These are phyloP conservation scores for Paspalum notatum DNA, from an alignment of 176 grass and related monocot genomes.

Conservation along the genomic window DNA sequence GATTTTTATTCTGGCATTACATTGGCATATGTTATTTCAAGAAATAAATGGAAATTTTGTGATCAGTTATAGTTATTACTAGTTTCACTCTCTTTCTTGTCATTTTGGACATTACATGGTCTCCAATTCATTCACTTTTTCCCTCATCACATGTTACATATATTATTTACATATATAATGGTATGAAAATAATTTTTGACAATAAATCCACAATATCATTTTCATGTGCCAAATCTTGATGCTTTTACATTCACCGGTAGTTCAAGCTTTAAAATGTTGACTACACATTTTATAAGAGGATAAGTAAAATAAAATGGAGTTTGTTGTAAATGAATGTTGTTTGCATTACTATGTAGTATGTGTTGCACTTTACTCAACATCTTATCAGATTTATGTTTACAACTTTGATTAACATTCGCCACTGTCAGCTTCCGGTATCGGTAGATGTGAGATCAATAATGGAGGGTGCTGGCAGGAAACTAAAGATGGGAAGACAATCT, in stretches of 20 bases:
- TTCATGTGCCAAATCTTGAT: background rate
- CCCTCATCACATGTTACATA: background rate
- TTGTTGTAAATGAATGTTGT: constrained; percentile 19
- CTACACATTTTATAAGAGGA: background rate
- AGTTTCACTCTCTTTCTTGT: background rate
- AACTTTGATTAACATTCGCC: constrained; percentile 35
- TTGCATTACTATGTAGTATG: background rate
- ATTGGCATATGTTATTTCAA: constrained; percentile 31
- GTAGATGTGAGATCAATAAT: constrained; percentile 79
- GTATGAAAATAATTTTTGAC: background rate
- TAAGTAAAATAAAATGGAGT: background rate
- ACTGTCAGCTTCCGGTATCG: constrained; percentile 74
- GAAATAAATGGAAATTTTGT: background rate
- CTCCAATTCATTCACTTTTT: background rate
- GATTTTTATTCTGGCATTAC: constrained; percentile 35
- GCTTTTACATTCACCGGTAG: background rate
- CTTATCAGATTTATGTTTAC: constrained; percentile 10
- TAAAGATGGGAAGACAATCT: constrained; percentile 69
- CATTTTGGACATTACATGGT: background rate
- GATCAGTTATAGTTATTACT: background rate
- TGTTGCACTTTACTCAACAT: background rate
- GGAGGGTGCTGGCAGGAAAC: constrained; percentile 87
- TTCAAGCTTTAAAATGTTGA: background rate
- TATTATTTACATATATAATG: background rate
- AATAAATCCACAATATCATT: background rate